phyloP scores from a whole-genome alignment of 208 protist genomes.

The Trypanosoma cruzi region DNA sequence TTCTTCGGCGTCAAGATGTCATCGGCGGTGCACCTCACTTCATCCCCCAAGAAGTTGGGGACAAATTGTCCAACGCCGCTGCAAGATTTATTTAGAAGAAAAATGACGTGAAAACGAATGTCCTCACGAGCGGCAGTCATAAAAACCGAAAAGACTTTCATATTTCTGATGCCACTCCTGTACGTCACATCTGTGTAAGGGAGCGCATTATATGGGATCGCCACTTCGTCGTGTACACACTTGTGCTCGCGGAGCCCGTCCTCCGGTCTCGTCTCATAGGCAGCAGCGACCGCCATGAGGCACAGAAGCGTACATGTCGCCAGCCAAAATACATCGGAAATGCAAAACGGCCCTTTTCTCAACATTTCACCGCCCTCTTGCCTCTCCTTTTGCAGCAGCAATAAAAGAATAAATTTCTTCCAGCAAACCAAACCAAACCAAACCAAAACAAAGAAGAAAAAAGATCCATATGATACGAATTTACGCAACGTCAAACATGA shows the following conservation, averaged over 20 bases:
- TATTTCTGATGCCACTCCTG: too few relatives aligned
- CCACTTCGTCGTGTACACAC: slow-evolving; percentile 4
- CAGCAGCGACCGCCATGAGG: background rate
- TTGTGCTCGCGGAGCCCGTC: background rate
- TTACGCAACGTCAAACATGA: background rate
- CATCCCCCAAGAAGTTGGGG: slow-evolving; percentile 14
- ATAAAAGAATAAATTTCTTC: background rate
- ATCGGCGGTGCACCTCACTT: slow-evolving; percentile 20
- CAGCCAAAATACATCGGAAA: background rate
- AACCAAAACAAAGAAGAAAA: background rate
- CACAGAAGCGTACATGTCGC: background rate
- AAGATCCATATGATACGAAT: background rate
- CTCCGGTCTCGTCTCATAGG: background rate
- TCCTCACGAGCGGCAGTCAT: slow-evolving; percentile 2
- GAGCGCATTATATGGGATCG: slow-evolving; percentile 11
- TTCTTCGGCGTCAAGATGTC: slow-evolving; percentile 49
- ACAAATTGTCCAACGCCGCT: slow-evolving; percentile 25
- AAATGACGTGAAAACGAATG: slow-evolving; percentile 36
- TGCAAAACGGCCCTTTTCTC: background rate
- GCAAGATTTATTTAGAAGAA: slow-evolving; percentile 26
- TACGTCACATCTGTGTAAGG: background rate
- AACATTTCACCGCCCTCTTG: too few relatives aligned
- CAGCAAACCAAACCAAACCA: background rate
- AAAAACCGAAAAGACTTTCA: background rate
- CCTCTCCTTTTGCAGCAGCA: background rate